These are phyloP conservation scores for Penicillium oxalicum DNA, from an alignment of 2,329 filamentous ascomycete species.

Conservation along the genomic window DNA sequence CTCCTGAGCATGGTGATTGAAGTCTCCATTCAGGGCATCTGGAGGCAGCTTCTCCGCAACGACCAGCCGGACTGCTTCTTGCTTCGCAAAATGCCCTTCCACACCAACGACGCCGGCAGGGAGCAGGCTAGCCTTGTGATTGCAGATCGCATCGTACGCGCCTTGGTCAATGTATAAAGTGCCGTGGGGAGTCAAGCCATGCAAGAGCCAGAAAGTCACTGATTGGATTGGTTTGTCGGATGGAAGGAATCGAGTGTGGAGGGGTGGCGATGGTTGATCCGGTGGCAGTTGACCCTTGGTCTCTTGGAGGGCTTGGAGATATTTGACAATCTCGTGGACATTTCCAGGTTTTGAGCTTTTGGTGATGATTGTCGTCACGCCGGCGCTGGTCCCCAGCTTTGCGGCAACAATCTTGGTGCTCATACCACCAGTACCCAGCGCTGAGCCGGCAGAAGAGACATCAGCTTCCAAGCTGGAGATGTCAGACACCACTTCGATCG, in stretches of 20 bases:
- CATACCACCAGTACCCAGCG: slow-evolving; percentile 93
- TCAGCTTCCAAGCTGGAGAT: slow-evolving; percentile 78
- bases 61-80: slow-evolving; percentile 82
- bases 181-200: slow-evolving; percentile 84
- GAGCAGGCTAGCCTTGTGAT: slow-evolving; percentile 75
- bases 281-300: slow-evolving; percentile 13
- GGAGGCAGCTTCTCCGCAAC: slow-evolving; percentile 61
- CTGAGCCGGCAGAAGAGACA: slow-evolving; percentile 82
- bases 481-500: slow-evolving; percentile 89
- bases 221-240: slow-evolving; percentile 80
- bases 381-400: slow-evolving; percentile 82
- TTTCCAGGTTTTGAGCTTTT: slow-evolving; percentile 90
- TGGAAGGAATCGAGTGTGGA: slow-evolving; percentile 90
- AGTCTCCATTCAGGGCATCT: slow-evolving; percentile 38
- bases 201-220: slow-evolving; percentile 93
- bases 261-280: slow-evolving; percentile 50
- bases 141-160: slow-evolving; percentile 67
- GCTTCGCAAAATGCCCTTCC: slow-evolving; percentile 79
- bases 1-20: slow-evolving; percentile 33
- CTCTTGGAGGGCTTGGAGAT: slow-evolving; percentile 61
- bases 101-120: slow-evolving; percentile 88
- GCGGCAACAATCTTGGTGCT: slow-evolving; percentile 95
- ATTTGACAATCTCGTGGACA: slow-evolving; percentile 76
- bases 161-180: slow-evolving; percentile 91
- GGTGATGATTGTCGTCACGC: slow-evolving; percentile 93